phyloP scores from a whole-genome alignment of 2,329 filamentous ascomycete genomes.

The Xylaria multiplex region DNA sequence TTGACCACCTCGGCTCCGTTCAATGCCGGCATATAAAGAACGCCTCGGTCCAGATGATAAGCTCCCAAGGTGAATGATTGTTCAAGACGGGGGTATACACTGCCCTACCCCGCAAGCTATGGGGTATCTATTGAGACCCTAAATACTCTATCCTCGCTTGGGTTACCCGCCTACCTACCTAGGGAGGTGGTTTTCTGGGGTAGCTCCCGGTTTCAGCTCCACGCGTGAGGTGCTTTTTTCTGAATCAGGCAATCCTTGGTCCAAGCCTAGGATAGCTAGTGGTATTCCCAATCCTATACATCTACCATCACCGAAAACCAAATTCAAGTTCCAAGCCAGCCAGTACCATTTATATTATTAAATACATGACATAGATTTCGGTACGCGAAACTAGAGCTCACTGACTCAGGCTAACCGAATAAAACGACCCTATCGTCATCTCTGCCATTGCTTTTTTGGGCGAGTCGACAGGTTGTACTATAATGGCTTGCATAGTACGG shows the following conservation, averaged over 20 bases:
- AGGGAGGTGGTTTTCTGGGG: not conserved
- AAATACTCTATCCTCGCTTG: too few relatives aligned
- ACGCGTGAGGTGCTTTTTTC: not conserved
- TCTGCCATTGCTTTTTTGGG: too few relatives aligned
- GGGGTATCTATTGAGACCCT: conserved; percentile 11
- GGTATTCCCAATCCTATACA: not conserved
- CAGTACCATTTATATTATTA: not conserved
- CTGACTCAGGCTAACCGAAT: not conserved
- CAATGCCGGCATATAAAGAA: not conserved
- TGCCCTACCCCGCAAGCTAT: conserved; percentile 14
- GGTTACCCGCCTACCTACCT: too few relatives aligned
- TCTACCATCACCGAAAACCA: not conserved
- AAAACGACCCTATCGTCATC: too few relatives aligned
- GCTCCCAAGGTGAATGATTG: not conserved
- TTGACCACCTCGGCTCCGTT: not conserved
- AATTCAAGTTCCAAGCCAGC: not conserved
- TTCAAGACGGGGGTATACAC: not conserved
- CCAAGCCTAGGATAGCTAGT: not conserved
- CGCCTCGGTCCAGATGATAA: not conserved
- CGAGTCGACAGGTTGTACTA: not conserved
- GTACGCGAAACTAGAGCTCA: not conserved
- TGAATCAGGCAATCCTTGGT: not conserved
- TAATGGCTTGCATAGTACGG: not conserved
- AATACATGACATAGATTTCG: not conserved
- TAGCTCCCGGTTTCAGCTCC: not conserved